Evolutionary conservation across 345 rosid genomes (phyloP), one percentile per base, ranked within the genome.

Genomic region (Aegle marmelos): DNA sequence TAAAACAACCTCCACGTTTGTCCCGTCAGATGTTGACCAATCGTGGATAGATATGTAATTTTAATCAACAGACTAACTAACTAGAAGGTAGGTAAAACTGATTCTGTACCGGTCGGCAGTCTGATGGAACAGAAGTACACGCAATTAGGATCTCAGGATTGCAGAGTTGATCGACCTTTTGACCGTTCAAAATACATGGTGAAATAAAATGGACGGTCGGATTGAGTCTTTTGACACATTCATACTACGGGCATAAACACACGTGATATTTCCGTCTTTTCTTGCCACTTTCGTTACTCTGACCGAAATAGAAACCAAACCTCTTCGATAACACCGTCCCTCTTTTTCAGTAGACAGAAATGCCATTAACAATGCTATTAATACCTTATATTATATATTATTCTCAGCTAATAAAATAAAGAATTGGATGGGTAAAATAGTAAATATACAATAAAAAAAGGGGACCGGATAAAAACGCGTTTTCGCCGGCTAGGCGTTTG

Each of bases 401-500:
- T 27, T 60, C 9, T 39, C 2, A 7, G 27, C 27, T 5, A 34
- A 59, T 59, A 61, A 61, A 61, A 19, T n/a, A 22, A 3, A 48
- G 22, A 64, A 31, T 1, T 22, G 2, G 2, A 53, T 58, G 83
- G 84, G 68, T 39, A 84, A 61, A 74, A 37, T 13, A 57, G 78
- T 79, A 50, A 83, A 74, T 71, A 21, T 34, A 0, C 5, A 72
- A 72, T 11, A 24, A 65, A 77, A 27, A 84, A 91, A 86, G 90
- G 91, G 85, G 56, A 63, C 57, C 27, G 74, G 24, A 69, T 41
- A 64, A 76, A 83, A 87, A 88, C 93, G 97, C 95, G 88, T 90
- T 88, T 88, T 86, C 86, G 94, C 88, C 93, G 94, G 95, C 93
- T 71, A 79, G 67, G 86, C 89, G 91, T 91, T 91, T 93, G 94